Evolutionary conservation across 2,329 filamentous ascomycete genomes (phyloP), one percentile per base, ranked within the genome.

Genomic region (Phymatotrichopsis omnivora): DNA sequence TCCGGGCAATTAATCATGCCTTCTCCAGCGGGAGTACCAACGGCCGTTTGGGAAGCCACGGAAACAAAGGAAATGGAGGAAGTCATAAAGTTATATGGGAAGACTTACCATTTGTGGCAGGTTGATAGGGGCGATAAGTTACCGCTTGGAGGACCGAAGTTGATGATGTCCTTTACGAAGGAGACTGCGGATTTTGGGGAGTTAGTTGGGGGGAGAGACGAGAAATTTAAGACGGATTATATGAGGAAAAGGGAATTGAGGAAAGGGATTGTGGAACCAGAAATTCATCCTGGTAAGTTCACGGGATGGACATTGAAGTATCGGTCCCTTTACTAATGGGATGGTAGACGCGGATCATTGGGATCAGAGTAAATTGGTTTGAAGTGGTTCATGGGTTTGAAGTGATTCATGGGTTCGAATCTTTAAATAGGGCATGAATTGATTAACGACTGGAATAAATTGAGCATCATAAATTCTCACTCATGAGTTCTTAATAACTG

Each of bases 41-140:
- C 71, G 19, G 63, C 70, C 0, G 73, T 68, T 0, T 93, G 85
- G 85, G 80, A 91, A 53, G 61, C 70, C 4, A 80, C 83, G 2
- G 85, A 93, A 66, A 83, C 75, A 24, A 71, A 73, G 35, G 85
- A 89, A 63, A 91, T 93, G 83, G 75, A 81, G 52, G 71, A 86
- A 47, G 71, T 91, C 0, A 65, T 85, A 3, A 69, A 73, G 1
- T 61, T 91, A 2, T 93, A 93, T 59, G 85, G 85, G 7, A 93
- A 93, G 61, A 76, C 80, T 1, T 91, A 81, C 62, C 85, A 93
- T 61, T 68, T 91, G 31, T 93, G 86, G 85, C 83, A 93, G 70
- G 75, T 80, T 12, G 85, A 93, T 64, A 68, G 74, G 5, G 83
- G 83, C 0, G 76, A 57, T 34, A 59, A 60, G 48, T 49, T 75